phyloP scores from a whole-genome alignment of 177 flowering plant genomes.

The Vitis hybrid region DNA sequence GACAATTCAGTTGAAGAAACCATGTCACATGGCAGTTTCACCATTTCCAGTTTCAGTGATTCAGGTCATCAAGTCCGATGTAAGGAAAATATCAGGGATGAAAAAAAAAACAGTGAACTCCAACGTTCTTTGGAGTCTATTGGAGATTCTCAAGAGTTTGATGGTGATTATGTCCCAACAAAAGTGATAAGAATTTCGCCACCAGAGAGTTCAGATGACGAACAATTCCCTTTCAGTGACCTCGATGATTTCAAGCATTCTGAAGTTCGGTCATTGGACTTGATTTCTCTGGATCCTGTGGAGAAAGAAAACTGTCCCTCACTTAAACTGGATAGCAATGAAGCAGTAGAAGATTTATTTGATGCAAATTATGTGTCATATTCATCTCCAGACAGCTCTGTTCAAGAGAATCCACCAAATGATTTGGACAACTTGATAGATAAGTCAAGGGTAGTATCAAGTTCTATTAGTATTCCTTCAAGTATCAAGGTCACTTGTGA shows the following conservation, averaged over 20 bases:
- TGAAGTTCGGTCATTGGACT: constrained; percentile 16
- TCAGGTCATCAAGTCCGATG: constrained; percentile 22
- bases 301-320: constrained; percentile 24
- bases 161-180: constrained; percentile 2
- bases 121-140: constrained; percentile 15
- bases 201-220: constrained; percentile 46
- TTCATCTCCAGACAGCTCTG: constrained; percentile 22
- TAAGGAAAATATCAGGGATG: constrained; percentile 15
- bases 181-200: constrained; percentile 9
- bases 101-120: constrained; percentile 12
- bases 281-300: constrained; percentile 16
- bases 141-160: constrained; percentile 15
- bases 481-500: constrained; percentile 21
- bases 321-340: constrained; percentile 21
- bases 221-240: constrained; percentile 55
- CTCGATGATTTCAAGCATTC: constrained; percentile 32
- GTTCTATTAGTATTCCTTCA: constrained; percentile 41
- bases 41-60: constrained; percentile 14
- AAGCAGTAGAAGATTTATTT: constrained; percentile 16
- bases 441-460: constrained; percentile 24
- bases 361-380: constrained; percentile 18
- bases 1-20: constrained; percentile 24
- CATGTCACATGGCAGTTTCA: constrained; percentile 5
- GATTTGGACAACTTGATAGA: constrained; percentile 23
- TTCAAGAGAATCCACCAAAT: constrained; percentile 21